These are phyloP conservation scores for Talaromyces sp. DNA, from an alignment of 2,329 filamentous ascomycete genomes.

Conservation along the genomic window DNA sequence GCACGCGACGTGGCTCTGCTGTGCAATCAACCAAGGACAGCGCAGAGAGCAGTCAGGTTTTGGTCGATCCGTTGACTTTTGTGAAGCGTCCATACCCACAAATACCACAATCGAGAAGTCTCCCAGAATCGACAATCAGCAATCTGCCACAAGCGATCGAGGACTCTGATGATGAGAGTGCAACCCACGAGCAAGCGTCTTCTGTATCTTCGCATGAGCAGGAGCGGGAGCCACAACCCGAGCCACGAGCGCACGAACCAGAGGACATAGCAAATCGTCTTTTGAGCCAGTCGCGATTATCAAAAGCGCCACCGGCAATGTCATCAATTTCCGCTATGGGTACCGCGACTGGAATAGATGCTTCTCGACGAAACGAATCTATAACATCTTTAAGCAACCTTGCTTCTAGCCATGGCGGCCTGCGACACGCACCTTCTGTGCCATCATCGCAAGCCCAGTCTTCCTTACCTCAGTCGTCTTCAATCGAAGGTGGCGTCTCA, in stretches of 20 bases:
- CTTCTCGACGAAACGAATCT: conserved; percentile 35
- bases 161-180: conserved; percentile 21
- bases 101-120: conserved; percentile 37
- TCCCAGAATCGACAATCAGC: conserved; percentile 37
- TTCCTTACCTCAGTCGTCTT: conserved; percentile 42
- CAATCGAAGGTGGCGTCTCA: conserved; percentile 48
- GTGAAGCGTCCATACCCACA: conserved; percentile 41
- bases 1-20: conserved; percentile 46
- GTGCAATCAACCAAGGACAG: conserved; percentile 34
- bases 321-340: conserved; percentile 48
- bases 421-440: conserved; percentile 32
- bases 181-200: conserved; percentile 23
- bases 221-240: conserved; percentile 23
- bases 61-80: conserved; percentile 41
- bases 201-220: conserved; percentile 21
- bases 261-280: conserved; percentile 38
- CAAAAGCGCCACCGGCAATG: conserved; percentile 48
- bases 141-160: conserved; percentile 27
- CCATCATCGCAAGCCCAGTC: conserved; percentile 28
- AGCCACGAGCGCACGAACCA: conserved; percentile 29
- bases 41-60: conserved; percentile 32
- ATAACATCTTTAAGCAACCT: conserved; percentile 38
- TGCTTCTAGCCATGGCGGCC: conserved; percentile 31
- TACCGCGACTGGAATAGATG: conserved; percentile 35
- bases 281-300: conserved; percentile 39